Evolutionary conservation across 2,329 filamentous ascomycete species (phyloP).

Genomic region (Hypoxylon sp.): DNA sequence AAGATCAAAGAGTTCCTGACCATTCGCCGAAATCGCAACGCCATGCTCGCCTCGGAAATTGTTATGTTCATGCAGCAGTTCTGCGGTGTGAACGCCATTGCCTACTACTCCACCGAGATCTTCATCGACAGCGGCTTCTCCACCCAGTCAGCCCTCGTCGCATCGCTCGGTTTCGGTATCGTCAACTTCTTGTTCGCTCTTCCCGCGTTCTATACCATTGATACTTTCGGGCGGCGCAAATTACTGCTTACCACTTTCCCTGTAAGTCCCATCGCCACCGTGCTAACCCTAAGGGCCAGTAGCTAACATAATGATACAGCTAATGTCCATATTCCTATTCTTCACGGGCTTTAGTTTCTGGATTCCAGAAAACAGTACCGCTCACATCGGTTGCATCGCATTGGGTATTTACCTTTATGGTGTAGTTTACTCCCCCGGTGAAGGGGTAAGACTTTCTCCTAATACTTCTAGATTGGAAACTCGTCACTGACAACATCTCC

Average conservation of each 20-base stretch:
- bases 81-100: slow-evolving; percentile 60
- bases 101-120: slow-evolving; percentile 69
- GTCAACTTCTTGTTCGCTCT: slow-evolving; percentile 75
- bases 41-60: slow-evolving; percentile 69
- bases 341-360: slow-evolving; percentile 62
- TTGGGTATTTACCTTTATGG: slow-evolving; percentile 63
- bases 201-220: slow-evolving; percentile 73
- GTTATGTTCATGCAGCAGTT: slow-evolving; percentile 77
- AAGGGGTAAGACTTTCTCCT: slow-evolving; percentile 58
- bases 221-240: slow-evolving; percentile 74
- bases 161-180: slow-evolving; percentile 72
- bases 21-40: slow-evolving; percentile 71
- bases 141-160: slow-evolving; percentile 64
- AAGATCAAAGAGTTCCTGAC: slow-evolving; percentile 69
- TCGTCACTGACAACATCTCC: slow-evolving; percentile 8
- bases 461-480: not conserved
- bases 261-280: slow-evolving; percentile 25
- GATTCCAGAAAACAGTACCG: slow-evolving; percentile 54
- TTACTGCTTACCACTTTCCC: slow-evolving; percentile 74
- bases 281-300: not conserved
- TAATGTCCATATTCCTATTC: slow-evolving; percentile 67
- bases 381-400: slow-evolving; percentile 59
- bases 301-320: slow-evolving; percentile 41
- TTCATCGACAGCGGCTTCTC: slow-evolving; percentile 67
- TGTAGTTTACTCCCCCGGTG: slow-evolving; percentile 68